Conservation (phyloP, 441 rosid genomes). For the Dalechampia spathulata region DNA sequence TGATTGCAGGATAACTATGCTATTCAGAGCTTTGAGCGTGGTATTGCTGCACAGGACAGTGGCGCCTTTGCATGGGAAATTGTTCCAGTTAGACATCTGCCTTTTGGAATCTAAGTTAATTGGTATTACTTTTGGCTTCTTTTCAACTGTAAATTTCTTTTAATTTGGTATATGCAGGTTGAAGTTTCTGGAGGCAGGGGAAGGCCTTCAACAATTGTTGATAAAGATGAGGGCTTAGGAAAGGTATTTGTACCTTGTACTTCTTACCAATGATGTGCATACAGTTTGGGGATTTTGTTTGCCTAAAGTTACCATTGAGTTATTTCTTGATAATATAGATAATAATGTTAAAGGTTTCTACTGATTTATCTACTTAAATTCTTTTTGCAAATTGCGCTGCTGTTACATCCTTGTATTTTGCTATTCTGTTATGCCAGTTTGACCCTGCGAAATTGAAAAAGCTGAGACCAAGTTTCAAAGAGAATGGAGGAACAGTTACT, state of each 20-base stretch:
- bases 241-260: constrained; percentile 44
- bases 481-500: constrained; percentile 85
- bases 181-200: constrained; percentile 98
- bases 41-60: constrained; percentile 85
- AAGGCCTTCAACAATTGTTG: constrained; percentile 68
- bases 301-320: background rate
- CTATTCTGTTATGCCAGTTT: constrained; percentile 44
- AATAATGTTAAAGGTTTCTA: too few relatives aligned
- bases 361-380: too few relatives aligned
- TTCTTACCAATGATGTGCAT: background rate
- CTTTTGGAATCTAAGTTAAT: constrained; percentile 13
- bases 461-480: constrained; percentile 95
- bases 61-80: constrained; percentile 95
- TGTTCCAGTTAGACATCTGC: constrained; percentile 53
- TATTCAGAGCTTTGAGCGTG: constrained; percentile 92
- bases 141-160: constrained; percentile 5
- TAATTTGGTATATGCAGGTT: constrained; percentile 42
- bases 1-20: constrained; percentile 73
- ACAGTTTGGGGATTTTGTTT: background rate
- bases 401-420: constrained; percentile 1
- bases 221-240: constrained; percentile 93
- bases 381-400: background rate
- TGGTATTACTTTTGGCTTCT: background rate
- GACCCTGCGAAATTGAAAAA: constrained; percentile 88
- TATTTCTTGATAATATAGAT: background rate